Base-by-base conservation (phyloP, 169 alveolate genomes). In the Babesia bovis region DNA sequence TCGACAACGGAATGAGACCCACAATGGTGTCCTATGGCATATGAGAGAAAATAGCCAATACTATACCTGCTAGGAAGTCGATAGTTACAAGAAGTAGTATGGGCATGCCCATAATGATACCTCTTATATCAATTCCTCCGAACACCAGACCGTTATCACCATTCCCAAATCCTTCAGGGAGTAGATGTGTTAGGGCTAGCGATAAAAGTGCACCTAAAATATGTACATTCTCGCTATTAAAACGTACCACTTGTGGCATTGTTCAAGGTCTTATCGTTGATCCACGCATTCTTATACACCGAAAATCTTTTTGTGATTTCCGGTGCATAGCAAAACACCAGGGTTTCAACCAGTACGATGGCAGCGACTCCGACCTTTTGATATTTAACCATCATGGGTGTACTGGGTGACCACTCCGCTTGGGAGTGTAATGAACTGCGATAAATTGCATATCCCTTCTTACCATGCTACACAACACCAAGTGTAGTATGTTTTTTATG, bases 191-290 rank as follows among this genome's bases (percentile, higher is more conserved):
- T 2, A 81, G 42, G 10, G 88, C 66, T 21, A 81, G 79, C 0
- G 88, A 57, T 58, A 81, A 58, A 26, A 81, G 52, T 13, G 88
- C 88, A 28, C 88, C 88, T 81, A 45, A 25, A 42, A 28, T n/a
- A 40, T 35, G 9, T 13, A 13, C 30, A 12, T 33, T 28, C 15
- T 15, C n/a, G n/a, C 4, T 25, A 23, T 3, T 10, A 25, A 0
- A 12, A 38, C 74, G 9, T 23, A 81, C 88, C 88, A 45, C 84
- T 70, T 0, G 84, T 81, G 12, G 88, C 88, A 66, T 81, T 81
- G 59, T 81, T 65, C 60, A 81, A 15, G 19, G 51, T 81, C 32
- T 71, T 76, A 35, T 56, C 75, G 44, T 70, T 81, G 13, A 81
- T 4, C 83, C 79, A 81, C 25, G 36, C 66, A 10, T 47, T 51